A percentile compares a stretch with the other conserved stretches of the same genome.
Evolutionary conservation across 2,329 filamentous ascomycete genomes (phyloP).

Genomic region (Leptographium radiaticola): DNA sequence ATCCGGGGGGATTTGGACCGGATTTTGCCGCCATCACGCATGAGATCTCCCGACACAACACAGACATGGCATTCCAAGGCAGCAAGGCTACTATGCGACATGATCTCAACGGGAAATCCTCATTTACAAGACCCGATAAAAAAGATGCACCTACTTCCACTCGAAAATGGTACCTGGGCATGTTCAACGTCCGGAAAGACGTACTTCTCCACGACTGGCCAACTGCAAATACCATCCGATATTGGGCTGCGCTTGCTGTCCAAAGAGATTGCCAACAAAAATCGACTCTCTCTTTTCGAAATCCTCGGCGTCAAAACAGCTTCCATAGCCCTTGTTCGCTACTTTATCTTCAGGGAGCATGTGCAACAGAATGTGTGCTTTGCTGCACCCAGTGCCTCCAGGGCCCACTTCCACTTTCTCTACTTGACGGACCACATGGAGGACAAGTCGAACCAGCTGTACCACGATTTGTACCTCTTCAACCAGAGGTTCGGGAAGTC

Average conservation of each 20-base stretch:
- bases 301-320: too few species aligned
- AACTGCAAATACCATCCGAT: conserved; percentile 9
- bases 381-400: too few species aligned
- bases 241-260: conserved; percentile 7
- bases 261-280: background rate
- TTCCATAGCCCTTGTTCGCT: too few species aligned
- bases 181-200: conserved; percentile 3
- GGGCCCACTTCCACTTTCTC: too few species aligned
- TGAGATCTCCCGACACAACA: too few species aligned
- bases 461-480: background rate
- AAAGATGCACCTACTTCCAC: background rate
- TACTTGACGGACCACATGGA: background rate
- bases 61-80: background rate
- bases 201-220: conserved; percentile 8
- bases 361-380: too few species aligned
- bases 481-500: background rate
- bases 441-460: background rate
- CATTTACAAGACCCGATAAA: background rate
- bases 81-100: background rate
- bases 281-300: background rate
- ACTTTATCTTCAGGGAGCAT: too few species aligned
- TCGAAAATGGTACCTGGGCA: conserved; percentile 10
- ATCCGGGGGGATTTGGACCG: too few species aligned
- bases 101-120: background rate
- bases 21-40: too few species aligned